phyloP scores from a whole-genome alignment of 805 yeast genomes.

The Wickerhamomyces pijperi region DNA sequence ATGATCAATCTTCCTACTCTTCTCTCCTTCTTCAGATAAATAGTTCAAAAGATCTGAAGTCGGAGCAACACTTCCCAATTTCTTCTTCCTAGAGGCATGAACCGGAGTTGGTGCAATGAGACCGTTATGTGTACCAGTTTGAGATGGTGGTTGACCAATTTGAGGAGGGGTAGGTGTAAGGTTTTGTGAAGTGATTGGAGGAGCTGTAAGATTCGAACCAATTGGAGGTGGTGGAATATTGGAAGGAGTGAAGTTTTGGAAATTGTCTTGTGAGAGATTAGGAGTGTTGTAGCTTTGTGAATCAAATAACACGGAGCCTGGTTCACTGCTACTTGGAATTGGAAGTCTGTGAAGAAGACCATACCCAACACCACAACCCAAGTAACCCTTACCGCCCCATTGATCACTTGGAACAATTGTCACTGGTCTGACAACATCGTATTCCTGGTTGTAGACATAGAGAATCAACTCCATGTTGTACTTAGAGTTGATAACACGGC shows the following conservation, averaged over 20 bases:
- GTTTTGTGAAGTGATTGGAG: slow-evolving; percentile 2
- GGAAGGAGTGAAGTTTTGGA: slow-evolving; percentile 1
- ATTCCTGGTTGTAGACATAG: slow-evolving; percentile 81
- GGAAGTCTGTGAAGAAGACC: slow-evolving; percentile 87
- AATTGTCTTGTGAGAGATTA: slow-evolving; percentile 5
- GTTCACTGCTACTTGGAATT: slow-evolving; percentile 35
- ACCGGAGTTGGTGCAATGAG: slow-evolving; percentile 15
- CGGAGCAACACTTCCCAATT: slow-evolving; percentile 4
- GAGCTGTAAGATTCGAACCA: not conserved
- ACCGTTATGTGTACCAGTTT: not conserved
- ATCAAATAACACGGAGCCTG: slow-evolving; percentile 31
- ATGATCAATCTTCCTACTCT: slow-evolving; percentile 27
- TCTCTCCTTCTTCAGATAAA: slow-evolving; percentile 30
- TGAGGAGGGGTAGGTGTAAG: too few relatives aligned
- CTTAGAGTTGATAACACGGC: slow-evolving; percentile 50
- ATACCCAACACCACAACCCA: slow-evolving; percentile 94
- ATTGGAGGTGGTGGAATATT: slow-evolving; percentile 1
- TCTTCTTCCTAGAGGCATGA: slow-evolving; percentile 16
- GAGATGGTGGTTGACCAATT: slow-evolving; percentile 1
- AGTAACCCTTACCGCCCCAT: slow-evolving; percentile 77
- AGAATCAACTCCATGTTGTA: slow-evolving; percentile 36
- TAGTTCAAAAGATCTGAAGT: slow-evolving; percentile 25
- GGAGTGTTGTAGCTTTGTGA: slow-evolving; percentile 7
- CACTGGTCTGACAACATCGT: slow-evolving; percentile 78
- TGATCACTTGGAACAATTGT: slow-evolving; percentile 59